A percentile compares a stretch with the other conserved stretches of the same genome.
Conservation (phyloP, 139 green algal species). For the Picochlorum sp. region DNA sequence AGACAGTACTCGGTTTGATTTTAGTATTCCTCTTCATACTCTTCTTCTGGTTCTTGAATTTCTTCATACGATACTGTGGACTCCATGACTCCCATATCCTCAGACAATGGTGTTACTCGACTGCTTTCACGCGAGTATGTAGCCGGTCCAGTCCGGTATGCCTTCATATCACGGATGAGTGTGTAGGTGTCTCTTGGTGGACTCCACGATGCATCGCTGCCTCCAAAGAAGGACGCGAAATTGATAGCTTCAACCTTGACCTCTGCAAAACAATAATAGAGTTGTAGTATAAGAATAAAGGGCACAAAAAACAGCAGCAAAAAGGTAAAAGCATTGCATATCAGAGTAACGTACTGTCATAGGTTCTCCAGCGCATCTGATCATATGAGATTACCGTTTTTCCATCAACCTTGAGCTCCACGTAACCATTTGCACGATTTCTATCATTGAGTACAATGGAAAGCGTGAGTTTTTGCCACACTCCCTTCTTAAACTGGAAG, state of each 20-base stretch:
- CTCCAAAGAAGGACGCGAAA: constrained; percentile 16
- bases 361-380: constrained; percentile 8
- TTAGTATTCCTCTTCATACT: constrained; percentile 1
- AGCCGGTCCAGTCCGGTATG: constrained; percentile 10
- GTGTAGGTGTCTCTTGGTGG: constrained; percentile 9
- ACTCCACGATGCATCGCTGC: constrained; percentile 13
- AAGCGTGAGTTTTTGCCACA: constrained; percentile 4
- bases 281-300: neutral
- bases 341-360: neutral
- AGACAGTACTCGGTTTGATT: neutral
- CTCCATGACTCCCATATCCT: neutral
- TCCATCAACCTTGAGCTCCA: constrained; percentile 2
- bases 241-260: constrained; percentile 12
- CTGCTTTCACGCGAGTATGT: neutral
- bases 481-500: constrained; percentile 13
- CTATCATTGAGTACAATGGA: neutral
- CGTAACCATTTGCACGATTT: constrained; percentile 3
- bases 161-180: constrained; percentile 10
- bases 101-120: neutral
- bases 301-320: constrained; percentile 2
- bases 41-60: constrained; percentile 5
- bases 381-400: neutral
- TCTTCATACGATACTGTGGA: constrained; percentile 2
- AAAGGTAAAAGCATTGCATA: neutral
- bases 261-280: constrained; percentile 1